Evolutionary conservation across 2,329 filamentous ascomycete genomes (phyloP), one percentile per base, ranked within the genome.

Genomic region (Penicillium sp.): DNA sequence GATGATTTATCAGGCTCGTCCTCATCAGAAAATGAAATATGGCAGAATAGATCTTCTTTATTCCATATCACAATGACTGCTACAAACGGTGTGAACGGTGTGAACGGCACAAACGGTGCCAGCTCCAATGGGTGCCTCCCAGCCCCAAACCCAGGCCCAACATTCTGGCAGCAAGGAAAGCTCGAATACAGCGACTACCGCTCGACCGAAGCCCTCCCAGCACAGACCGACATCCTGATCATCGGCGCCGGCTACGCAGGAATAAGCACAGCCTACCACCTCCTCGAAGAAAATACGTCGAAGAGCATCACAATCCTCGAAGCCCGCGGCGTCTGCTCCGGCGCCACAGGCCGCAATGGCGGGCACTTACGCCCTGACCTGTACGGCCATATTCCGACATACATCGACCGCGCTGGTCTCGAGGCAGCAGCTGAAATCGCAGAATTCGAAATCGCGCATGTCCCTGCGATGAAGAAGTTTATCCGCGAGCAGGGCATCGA

Each of bases 401-500:
- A 70, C 26, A 67, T 66, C 11, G 58, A 63, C 4, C 63, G 68
- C 23, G 64, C 70, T 56, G 73, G 76, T 1, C 35, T 68, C 1
- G 65, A 73, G 26, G 70, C 68, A 5, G 75, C 69, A 5, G 62
- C 65, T 11, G 72, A 77, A 57, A 61, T 77, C 9, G 68, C 72
- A 0, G 63, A 65, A 7, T 77, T 77, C 55, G 76, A 79, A 57
- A 63, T 66, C 3, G 64, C 68, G 18, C 73, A 79, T 61, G 62
- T 78, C n/a, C 56, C 63, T 2, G 69, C 68, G 1, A 62, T 78
- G n/a, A 71, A 74, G 52, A 62, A 69, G 1, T 62, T 77, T 3
- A 64, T 77, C 8, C 67, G 74, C 24, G 66, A 65, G 42, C 74
- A 78, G 56, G 64, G 66, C 0, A 74, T 78, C 33, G 74, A 77